Base-by-base conservation (phyloP, 371 early-diverging fungal species). In the Rhizopus stolonifer region DNA sequence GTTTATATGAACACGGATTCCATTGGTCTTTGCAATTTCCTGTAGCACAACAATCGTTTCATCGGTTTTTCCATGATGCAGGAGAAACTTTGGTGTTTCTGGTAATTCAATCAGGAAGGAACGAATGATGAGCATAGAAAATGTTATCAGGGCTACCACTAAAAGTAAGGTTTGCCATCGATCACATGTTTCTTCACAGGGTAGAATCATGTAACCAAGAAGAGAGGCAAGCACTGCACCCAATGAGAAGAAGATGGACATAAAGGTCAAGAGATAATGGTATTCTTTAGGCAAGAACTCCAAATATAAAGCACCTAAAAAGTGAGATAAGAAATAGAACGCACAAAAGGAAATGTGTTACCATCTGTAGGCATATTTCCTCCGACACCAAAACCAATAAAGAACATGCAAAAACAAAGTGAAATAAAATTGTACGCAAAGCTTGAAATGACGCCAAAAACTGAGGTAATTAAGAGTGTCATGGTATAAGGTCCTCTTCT, bases 311-410 rank as follows among this genome's bases (percentile, higher is more conserved):
- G 91, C 86, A 18, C 91, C 91, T 81, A 81, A 14, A n/a, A 53
- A 21, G 25, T 40, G 36, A 11, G 17, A 45, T 29, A 51, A 17
- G 33, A 19, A n/a, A 14, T n/a, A n/a, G n/a, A n/a, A 29, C 10
- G 31, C 10, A 29, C 31, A 29, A 29, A 29, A 4, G 31, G 10
- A 7, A 29, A 10, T 10, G 10, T 7, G 2, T 55, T 75, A 81
- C 86, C 84, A 72, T 91, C 90, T 18, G 90, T 90, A n/a, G 93
- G 92, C 83, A 91, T 85, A 58, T 91, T 93, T 23, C 94, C 93
- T 43, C 93, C 93, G 25, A 93, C 89, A 13, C 92, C 92, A 64
- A 90, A 84, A 3, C 91, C 92, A 49, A 91, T 70, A 4, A 78
- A 80, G 42, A 88, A 82, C 2, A 90, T 61, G 24, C 82, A 66